Evolutionary conservation across 2,329 filamentous ascomycete genomes (phyloP).

Genomic region (Monosporascus ibericus): DNA sequence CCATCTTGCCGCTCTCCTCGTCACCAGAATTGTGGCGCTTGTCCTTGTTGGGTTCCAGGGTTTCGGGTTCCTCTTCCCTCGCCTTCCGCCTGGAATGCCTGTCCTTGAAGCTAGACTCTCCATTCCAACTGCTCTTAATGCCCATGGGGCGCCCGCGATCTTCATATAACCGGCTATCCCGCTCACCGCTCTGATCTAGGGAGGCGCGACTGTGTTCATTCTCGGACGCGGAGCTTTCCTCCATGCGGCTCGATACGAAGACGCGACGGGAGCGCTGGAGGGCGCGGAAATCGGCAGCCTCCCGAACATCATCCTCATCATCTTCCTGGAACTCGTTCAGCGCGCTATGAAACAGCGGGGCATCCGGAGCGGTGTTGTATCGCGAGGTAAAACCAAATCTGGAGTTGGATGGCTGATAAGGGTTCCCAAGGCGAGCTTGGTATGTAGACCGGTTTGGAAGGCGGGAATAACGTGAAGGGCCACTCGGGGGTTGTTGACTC

Average conservation of each 20-base stretch:
- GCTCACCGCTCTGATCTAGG: constrained; percentile 48
- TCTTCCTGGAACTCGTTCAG: constrained; percentile 88
- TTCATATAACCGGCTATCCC: constrained; percentile 37
- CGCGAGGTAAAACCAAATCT: constrained; percentile 80
- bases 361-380: constrained; percentile 65
- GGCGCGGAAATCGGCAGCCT: constrained; percentile 91
- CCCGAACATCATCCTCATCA: constrained; percentile 86
- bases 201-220: constrained; percentile 58
- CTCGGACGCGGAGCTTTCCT: constrained; percentile 80
- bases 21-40: constrained; percentile 26
- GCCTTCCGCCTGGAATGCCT: constrained; percentile 34
- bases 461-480: constrained; percentile 20
- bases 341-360: constrained; percentile 90
- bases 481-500: constrained; percentile 25
- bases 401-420: constrained; percentile 68
- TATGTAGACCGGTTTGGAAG: constrained; percentile 24
- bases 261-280: constrained; percentile 84
- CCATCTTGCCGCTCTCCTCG: constrained; percentile 61
- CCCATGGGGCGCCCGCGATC: constrained; percentile 43
- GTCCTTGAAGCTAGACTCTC: constrained; percentile 39
- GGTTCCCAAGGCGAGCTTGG: constrained; percentile 51
- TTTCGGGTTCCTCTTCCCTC: constrained; percentile 31
- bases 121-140: constrained; percentile 62
- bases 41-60: constrained; percentile 18
- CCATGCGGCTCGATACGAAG: constrained; percentile 76